These are phyloP conservation scores for Fusarium abutilonis DNA, from an alignment of 2,329 filamentous ascomycete species.

Conservation along the genomic window DNA sequence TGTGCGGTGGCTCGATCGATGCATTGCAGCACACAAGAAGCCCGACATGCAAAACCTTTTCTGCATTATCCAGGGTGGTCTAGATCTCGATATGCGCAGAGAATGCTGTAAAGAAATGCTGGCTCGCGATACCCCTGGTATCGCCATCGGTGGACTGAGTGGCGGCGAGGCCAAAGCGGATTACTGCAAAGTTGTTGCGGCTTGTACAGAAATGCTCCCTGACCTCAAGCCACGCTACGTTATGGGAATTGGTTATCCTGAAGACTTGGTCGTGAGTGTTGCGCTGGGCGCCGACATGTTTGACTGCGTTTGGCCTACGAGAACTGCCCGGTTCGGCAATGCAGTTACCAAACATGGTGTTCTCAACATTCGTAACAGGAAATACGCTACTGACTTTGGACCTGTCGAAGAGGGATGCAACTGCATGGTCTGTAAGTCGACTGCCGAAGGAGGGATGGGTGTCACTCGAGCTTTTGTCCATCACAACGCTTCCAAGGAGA, in stretches of 20 bases:
- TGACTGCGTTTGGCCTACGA: constrained; percentile 98
- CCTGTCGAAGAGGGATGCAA: constrained; percentile 85
- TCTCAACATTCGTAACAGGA: constrained; percentile 83
- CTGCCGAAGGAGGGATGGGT: constrained; percentile 75
- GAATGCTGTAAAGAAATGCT: constrained; percentile 91
- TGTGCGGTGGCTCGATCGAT: constrained; percentile 94
- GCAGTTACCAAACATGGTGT: constrained; percentile 84
- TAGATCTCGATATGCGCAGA: constrained; percentile 85
- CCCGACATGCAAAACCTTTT: constrained; percentile 90
- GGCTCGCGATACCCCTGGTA: constrained; percentile 88
- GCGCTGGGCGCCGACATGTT: constrained; percentile 99
- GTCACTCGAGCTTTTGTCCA: constrained; percentile 90
- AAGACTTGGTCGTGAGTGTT: constrained; percentile 92
- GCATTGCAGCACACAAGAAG: constrained; percentile 87
- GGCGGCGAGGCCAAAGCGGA: constrained; percentile 94
- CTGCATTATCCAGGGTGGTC: constrained; percentile 96
- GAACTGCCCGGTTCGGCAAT: constrained; percentile 95
- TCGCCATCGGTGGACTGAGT: constrained; percentile 93
- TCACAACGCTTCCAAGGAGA: constrained; percentile 94
- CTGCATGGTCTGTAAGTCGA: constrained; percentile 78
- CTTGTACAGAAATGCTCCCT: constrained; percentile 86
- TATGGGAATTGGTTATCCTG: constrained; percentile 98
- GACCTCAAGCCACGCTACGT: constrained; percentile 97
- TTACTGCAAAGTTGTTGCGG: constrained; percentile 88
- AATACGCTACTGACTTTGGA: constrained; percentile 80